Conservation (phyloP, 108 stramenopile species). For the Schizochytrium sp. region DNA sequence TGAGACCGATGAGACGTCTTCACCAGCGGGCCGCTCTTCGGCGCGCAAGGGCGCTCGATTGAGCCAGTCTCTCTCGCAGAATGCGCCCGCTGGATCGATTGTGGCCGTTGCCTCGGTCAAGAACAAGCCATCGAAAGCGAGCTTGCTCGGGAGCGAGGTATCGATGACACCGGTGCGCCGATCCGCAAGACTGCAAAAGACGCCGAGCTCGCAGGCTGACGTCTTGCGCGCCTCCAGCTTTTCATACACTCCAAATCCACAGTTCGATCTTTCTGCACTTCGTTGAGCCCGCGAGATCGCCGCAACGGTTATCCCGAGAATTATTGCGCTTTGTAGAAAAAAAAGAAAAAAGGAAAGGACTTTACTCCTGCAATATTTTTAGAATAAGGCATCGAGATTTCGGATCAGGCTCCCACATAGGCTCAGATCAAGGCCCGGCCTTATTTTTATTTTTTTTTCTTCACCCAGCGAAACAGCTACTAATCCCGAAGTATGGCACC, state of each 20-base stretch:
- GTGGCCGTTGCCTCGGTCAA: background rate
- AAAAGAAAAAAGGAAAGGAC: too few species aligned
- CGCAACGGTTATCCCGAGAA: too few species aligned
- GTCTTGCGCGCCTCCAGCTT: background rate
- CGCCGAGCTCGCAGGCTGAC: background rate
- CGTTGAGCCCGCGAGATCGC: background rate
- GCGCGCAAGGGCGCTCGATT: background rate
- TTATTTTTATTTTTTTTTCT: too few species aligned
- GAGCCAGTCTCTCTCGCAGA: background rate
- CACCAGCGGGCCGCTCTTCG: background rate
- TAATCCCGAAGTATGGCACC: too few species aligned
- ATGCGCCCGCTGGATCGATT: background rate
- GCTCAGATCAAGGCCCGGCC: too few species aligned
- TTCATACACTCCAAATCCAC: background rate
- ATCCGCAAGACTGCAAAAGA: background rate
- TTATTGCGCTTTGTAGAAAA: too few species aligned
- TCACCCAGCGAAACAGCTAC: too few species aligned
- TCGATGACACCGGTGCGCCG: background rate
- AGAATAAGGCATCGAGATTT: too few species aligned
- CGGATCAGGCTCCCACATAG: too few species aligned
- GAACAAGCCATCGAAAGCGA: background rate
- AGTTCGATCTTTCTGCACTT: background rate
- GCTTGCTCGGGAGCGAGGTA: background rate
- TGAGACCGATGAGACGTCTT: background rate
- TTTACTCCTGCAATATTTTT: too few species aligned